A percentile compares a stretch with the other conserved stretches of the same genome.
phyloP scores from a whole-genome alignment of 163 green algal genomes.

The Scenedesmus sp. region DNA sequence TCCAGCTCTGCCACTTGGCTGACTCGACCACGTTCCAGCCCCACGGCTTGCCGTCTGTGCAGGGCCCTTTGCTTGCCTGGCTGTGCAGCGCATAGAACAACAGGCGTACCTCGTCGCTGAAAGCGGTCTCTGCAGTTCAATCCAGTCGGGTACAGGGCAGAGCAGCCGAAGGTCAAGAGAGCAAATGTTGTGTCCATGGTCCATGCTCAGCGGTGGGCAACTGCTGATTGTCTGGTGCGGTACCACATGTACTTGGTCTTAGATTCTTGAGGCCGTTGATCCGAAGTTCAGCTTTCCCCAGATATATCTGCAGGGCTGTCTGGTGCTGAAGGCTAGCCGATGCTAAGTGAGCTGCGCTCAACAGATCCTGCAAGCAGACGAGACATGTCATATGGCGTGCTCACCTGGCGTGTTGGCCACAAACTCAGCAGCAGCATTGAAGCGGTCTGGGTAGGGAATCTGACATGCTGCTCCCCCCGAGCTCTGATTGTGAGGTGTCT shows the following conservation, averaged over 20 bases:
- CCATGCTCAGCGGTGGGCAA: not conserved
- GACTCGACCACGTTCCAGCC: conserved; percentile 91
- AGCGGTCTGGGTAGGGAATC: conserved; percentile 88
- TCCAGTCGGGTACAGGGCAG: not conserved
- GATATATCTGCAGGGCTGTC: not conserved
- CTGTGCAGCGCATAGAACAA: conserved; percentile 84
- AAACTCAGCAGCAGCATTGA: conserved; percentile 77
- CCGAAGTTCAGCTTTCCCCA: not conserved
- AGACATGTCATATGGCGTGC: not conserved
- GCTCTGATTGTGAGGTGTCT: not conserved
- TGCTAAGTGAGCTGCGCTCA: not conserved
- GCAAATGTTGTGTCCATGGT: not conserved
- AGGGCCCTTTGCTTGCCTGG: conserved; percentile 77
- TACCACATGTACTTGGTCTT: not conserved
- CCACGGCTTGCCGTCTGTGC: conserved; percentile 89
- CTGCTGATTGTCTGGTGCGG: not conserved
- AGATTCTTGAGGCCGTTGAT: not conserved
- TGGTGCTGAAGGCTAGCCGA: not conserved
- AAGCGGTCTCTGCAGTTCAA: conserved; percentile 26
- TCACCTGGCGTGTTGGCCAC: conserved; percentile 47
- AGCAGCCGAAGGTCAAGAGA: not conserved
- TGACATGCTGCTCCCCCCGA: conserved; percentile 51
- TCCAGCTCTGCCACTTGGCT: conserved; percentile 91
- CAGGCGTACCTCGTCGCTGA: conserved; percentile 79
- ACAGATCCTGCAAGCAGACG: not conserved